Conservation (phyloP, 768 basidiomycete species). For the Megacollybia marginata region DNA sequence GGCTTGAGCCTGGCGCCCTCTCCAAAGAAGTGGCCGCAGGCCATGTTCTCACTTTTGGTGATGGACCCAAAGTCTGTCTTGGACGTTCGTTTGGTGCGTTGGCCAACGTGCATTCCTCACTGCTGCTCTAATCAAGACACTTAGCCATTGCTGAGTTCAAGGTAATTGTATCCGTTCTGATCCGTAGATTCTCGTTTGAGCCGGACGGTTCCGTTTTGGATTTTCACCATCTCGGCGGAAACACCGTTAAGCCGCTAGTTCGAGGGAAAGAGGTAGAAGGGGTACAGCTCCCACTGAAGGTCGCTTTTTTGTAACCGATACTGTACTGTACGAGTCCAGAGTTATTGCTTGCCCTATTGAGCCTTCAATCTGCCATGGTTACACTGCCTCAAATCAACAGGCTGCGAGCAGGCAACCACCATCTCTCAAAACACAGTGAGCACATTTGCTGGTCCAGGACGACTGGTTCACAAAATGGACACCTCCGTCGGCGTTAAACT, state of each 20-base stretch:
- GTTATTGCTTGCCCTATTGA: no score
- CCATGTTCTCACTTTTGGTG: conserved; percentile 7
- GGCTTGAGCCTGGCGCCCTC: conserved; percentile 1
- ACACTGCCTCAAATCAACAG: no score
- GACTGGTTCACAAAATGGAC: no score
- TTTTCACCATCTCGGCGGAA: conserved; percentile 11
- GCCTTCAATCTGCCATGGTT: no score
- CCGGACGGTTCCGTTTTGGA: conserved; percentile 3
- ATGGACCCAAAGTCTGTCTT: conserved; percentile 8
- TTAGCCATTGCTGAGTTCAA: conserved; percentile 8
- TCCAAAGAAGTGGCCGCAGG: conserved; percentile 2
- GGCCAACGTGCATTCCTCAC: no score
- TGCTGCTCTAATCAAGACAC: no score
- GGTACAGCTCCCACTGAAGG: conserved; percentile 7
- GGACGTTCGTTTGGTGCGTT: conserved; percentile 7
- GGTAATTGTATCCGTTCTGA: conserved; percentile 3
- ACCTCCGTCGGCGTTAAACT: no score
- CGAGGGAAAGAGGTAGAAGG: conserved; percentile 8
- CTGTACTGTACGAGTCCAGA: no score
- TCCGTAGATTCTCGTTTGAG: conserved; percentile 4
- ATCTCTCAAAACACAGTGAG: no score
- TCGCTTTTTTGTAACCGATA: background rate
- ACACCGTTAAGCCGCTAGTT: conserved; percentile 10
- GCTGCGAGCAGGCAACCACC: no score
- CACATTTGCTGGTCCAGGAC: no score